Conservation (phyloP, 2,329 filamentous ascomycete genomes). For the Coniochaeta sp. region DNA sequence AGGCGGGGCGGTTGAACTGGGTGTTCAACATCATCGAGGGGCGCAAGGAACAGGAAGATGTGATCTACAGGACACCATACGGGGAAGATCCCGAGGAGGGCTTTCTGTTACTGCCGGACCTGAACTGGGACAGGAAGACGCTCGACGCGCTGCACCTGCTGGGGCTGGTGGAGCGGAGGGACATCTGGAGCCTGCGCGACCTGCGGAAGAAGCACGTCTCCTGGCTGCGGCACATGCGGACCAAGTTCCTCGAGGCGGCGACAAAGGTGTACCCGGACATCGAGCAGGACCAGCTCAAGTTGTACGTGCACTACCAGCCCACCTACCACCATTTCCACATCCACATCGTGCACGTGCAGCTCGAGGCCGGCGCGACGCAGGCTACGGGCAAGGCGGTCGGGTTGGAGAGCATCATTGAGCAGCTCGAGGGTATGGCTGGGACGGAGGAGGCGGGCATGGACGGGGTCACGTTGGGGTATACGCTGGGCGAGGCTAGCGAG, state of each 20-base stretch:
- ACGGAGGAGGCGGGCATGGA: slow-evolving; percentile 73
- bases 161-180: slow-evolving; percentile 74
- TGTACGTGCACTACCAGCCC: slow-evolving; percentile 96
- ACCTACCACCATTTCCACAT: slow-evolving; percentile 98
- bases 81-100: slow-evolving; percentile 56
- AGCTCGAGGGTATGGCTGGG: slow-evolving; percentile 70
- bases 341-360: slow-evolving; percentile 85
- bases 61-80: slow-evolving; percentile 66
- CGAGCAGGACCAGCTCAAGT: slow-evolving; percentile 81
- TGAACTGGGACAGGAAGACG: slow-evolving; percentile 95
- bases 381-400: slow-evolving; percentile 86
- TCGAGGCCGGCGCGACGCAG: slow-evolving; percentile 87
- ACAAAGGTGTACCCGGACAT: slow-evolving; percentile 64
- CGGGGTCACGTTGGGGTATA: slow-evolving; percentile 71
- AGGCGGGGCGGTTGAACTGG: slow-evolving; percentile 80
- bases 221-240: slow-evolving; percentile 73
- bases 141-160: slow-evolving; percentile 76
- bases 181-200: slow-evolving; percentile 87
- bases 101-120: slow-evolving; percentile 75
- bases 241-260: slow-evolving; percentile 65
- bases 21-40: slow-evolving; percentile 96
- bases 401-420: slow-evolving; percentile 76
- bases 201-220: slow-evolving; percentile 68
- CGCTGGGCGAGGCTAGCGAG: slow-evolving; percentile 82
- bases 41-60: slow-evolving; percentile 81